These are phyloP conservation scores for Ophiostoma triangulosporum DNA, from an alignment of 2,329 filamentous ascomycete genomes.

Conservation along the genomic window DNA sequence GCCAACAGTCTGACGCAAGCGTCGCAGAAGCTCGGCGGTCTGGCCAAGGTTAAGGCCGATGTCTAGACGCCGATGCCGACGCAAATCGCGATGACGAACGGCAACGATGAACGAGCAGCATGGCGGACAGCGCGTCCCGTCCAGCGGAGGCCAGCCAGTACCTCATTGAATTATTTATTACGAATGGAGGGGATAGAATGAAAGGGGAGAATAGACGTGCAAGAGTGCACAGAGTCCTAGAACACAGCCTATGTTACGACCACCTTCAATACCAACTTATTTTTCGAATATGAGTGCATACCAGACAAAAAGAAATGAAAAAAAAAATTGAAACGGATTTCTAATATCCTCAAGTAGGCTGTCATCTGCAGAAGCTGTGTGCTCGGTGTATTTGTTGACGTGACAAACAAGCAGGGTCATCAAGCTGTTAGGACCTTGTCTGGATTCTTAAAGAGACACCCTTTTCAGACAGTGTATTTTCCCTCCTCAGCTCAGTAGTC, in stretches of 20 bases:
- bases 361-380: too few species aligned
- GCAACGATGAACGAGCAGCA: neutral
- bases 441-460: too few species aligned
- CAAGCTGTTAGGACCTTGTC: too few species aligned
- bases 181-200: neutral
- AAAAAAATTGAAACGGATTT: too few species aligned
- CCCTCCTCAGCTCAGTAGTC: too few species aligned
- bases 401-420: too few species aligned
- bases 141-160: too few species aligned
- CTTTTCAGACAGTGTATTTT: too few species aligned
- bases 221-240: neutral
- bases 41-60: slow-evolving; percentile 2
- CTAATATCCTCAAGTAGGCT: too few species aligned
- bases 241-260: neutral
- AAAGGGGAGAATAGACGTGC: neutral
- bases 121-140: neutral
- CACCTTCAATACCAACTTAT: neutral
- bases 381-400: too few species aligned
- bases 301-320: neutral
- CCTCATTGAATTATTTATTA: neutral
- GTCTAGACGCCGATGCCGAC: neutral
- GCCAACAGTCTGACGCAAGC: slow-evolving; percentile 2
- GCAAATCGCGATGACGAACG: neutral
- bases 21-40: neutral
- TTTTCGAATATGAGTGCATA: neutral